Evolutionary conservation across 768 basidiomycete genomes (phyloP).

Genomic region (Wakefieldia striispora): DNA sequence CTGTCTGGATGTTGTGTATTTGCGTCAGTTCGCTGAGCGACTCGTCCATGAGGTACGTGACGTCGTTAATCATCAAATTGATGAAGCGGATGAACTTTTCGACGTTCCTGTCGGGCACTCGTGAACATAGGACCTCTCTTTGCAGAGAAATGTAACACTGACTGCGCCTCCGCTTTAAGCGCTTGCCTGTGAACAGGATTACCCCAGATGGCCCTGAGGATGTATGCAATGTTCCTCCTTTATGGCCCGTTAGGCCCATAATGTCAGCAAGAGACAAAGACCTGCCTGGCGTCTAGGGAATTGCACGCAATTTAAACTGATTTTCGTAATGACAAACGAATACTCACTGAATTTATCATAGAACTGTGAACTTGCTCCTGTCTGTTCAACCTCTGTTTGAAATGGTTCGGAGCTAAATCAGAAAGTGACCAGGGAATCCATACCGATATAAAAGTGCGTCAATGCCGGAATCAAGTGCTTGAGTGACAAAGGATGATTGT

Average conservation of each 20-base stretch:
- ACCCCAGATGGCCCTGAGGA: constrained; percentile 89
- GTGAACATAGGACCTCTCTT: constrained; percentile 1
- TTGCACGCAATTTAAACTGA: constrained; percentile 7
- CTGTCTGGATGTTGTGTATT: constrained; percentile 81
- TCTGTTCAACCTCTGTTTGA: constrained; percentile 87
- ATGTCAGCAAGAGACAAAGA: background rate
- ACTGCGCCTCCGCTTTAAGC: constrained; percentile 78
- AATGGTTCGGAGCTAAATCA: background rate
- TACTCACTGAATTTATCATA: constrained; percentile 94
- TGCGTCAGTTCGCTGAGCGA: constrained; percentile 85
- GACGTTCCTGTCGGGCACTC: constrained; percentile 54
- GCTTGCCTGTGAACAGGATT: constrained; percentile 88
- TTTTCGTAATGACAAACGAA: background rate
- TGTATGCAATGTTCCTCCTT: constrained; percentile 82
- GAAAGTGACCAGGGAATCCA: constrained; percentile 17
- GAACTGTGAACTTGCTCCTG: constrained; percentile 96
- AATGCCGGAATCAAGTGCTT: constrained; percentile 88
- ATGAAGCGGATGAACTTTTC: constrained; percentile 95
- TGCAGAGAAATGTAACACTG: constrained; percentile 21
- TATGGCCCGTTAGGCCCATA: constrained; percentile 12
- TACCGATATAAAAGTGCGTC: constrained; percentile 94
- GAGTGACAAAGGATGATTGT: constrained; percentile 79
- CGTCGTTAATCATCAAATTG: constrained; percentile 98
- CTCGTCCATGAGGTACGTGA: constrained; percentile 97
- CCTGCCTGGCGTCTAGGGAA: constrained; percentile 51